Percentiles rank a stretch among this genome's conserved stretches.
Evolutionary conservation across 495 filamentous ascomycete genomes (phyloP).

Genomic region (Trichoderma gamsii): DNA sequence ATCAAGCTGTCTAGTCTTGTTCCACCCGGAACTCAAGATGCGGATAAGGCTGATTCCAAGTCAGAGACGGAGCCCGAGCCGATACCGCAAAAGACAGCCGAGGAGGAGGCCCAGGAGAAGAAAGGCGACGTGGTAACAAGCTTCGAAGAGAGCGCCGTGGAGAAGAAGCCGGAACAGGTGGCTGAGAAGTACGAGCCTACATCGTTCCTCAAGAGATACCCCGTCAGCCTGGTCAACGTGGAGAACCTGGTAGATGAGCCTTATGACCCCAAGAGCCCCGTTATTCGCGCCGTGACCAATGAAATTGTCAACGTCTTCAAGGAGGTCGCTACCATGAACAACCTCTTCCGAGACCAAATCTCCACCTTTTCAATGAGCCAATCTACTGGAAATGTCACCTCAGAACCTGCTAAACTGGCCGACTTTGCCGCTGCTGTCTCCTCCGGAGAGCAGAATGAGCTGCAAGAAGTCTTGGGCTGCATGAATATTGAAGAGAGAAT

Average conservation of each 20-base stretch:
- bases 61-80: slow-evolving; percentile 51
- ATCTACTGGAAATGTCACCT: slow-evolving; percentile 85
- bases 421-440: slow-evolving; percentile 97
- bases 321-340: slow-evolving; percentile 87
- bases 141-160: slow-evolving; percentile 75
- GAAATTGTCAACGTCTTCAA: slow-evolving; percentile 99
- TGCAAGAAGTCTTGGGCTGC: slow-evolving; percentile 87
- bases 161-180: slow-evolving; percentile 40
- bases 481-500: slow-evolving; percentile 86
- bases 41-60: slow-evolving; percentile 33
- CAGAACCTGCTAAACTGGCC: slow-evolving; percentile 89
- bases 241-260: slow-evolving; percentile 87
- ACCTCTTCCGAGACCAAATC: slow-evolving; percentile 95
- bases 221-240: slow-evolving; percentile 87
- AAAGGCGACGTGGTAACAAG: slow-evolving; percentile 93
- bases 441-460: slow-evolving; percentile 78
- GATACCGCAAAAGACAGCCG: slow-evolving; percentile 34
- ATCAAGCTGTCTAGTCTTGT: slow-evolving; percentile 83
- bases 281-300: slow-evolving; percentile 84
- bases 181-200: slow-evolving; percentile 73
- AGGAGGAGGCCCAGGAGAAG: slow-evolving; percentile 53
- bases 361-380: slow-evolving; percentile 94
- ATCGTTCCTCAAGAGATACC: slow-evolving; percentile 82
- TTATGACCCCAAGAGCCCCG: slow-evolving; percentile 77
- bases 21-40: slow-evolving; percentile 47